phyloP scores from a whole-genome alignment of 2,329 filamentous ascomycete genomes.

The Paraconiothyrium brasiliense region DNA sequence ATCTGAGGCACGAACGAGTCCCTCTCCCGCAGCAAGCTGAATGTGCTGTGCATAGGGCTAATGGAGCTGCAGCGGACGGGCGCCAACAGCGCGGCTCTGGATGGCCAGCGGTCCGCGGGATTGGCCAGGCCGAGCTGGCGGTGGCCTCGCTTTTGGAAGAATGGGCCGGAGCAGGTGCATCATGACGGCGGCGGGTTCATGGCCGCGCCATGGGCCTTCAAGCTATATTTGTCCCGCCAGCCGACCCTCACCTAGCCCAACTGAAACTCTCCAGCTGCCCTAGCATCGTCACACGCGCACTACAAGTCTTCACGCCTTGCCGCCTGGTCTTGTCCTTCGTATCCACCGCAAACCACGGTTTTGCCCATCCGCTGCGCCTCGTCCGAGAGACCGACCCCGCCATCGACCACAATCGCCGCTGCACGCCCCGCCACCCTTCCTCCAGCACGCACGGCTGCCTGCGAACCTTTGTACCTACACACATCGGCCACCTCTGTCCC shows the following conservation, averaged over 20 bases:
- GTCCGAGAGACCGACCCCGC: slow-evolving; percentile 12
- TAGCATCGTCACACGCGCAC: slow-evolving; percentile 5
- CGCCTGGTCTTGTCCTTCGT: slow-evolving; percentile 10
- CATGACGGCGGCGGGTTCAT: slow-evolving; percentile 1
- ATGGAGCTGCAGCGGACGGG: slow-evolving; percentile 24
- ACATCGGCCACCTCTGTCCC: slow-evolving; percentile 10
- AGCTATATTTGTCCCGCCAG: slow-evolving; percentile 3
- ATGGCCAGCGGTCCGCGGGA: slow-evolving; percentile 30
- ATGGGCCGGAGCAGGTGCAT: slow-evolving; percentile 5
- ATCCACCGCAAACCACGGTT: slow-evolving; percentile 1
- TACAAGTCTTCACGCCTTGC: slow-evolving; percentile 11
- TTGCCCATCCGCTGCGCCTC: slow-evolving; percentile 26
- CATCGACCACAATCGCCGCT: slow-evolving; percentile 16
- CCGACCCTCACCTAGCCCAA: not conserved
- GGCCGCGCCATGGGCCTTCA: not conserved
- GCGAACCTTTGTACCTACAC: not conserved
- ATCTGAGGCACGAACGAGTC: slow-evolving; percentile 14
- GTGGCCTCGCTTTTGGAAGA: slow-evolving; percentile 10
- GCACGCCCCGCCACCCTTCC: slow-evolving; percentile 17
- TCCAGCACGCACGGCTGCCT: slow-evolving; percentile 7
- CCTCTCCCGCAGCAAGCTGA: slow-evolving; percentile 7
- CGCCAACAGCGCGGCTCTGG: slow-evolving; percentile 36
- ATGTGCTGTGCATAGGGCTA: slow-evolving; percentile 19
- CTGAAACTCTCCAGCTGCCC: slow-evolving; percentile 19
- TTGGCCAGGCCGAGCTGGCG: slow-evolving; percentile 14